A percentile compares a stretch with the other conserved stretches of the same genome.
Evolutionary conservation across 441 rosid species (phyloP).

Genomic region (Euphorbia corollata): DNA sequence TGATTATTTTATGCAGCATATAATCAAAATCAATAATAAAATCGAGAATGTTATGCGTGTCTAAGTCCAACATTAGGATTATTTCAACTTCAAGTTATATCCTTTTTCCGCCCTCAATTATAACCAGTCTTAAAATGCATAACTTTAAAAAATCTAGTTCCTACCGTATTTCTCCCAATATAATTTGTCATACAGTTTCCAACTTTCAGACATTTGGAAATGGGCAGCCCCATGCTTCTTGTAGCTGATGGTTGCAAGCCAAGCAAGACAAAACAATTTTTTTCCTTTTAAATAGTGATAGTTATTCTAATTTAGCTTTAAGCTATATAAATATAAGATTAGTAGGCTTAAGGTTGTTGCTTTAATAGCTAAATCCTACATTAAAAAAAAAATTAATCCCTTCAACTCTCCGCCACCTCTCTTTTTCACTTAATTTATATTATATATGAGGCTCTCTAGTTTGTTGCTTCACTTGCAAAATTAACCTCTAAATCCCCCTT

Average conservation of each 20-base stretch:
- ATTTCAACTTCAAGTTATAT: too few relatives aligned
- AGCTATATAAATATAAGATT: not conserved
- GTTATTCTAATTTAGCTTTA: not conserved
- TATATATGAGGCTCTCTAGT: slow-evolving; percentile 12
- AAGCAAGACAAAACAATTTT: slow-evolving; percentile 26
- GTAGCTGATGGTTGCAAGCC: slow-evolving; percentile 37
- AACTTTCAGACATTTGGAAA: not conserved
- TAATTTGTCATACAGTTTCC: not conserved
- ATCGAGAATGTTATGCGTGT: too few relatives aligned
- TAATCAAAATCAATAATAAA: too few relatives aligned
- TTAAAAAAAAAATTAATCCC: slow-evolving; percentile 2
- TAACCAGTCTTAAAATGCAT: too few relatives aligned
- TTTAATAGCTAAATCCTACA: slow-evolving; percentile 15
- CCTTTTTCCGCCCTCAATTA: too few relatives aligned
- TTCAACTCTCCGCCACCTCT: slow-evolving; percentile 11
- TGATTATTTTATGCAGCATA: too few relatives aligned
- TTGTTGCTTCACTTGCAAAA: slow-evolving; percentile 41
- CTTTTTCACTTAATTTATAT: not conserved
- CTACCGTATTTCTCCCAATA: too few relatives aligned
- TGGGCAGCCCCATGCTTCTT: not conserved
- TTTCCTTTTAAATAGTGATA: not conserved
- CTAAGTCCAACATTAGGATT: too few relatives aligned
- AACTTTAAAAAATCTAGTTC: not conserved
- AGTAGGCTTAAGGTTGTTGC: slow-evolving; percentile 15
- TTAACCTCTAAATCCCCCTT: slow-evolving; percentile 13